Base-by-base conservation (phyloP, 306 rosid genomes). In the Vicia sativa region DNA sequence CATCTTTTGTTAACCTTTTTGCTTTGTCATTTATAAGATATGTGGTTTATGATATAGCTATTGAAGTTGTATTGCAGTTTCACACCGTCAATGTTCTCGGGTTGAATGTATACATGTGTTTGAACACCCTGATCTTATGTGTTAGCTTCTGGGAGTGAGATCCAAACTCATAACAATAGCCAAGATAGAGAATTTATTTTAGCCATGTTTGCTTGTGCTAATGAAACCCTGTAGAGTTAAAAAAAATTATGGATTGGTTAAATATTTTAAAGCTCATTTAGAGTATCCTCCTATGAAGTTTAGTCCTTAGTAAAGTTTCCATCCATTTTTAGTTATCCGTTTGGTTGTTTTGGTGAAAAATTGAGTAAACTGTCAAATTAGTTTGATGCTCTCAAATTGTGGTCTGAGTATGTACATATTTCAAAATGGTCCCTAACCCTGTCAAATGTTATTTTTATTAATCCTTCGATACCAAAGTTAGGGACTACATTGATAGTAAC, bases 1-100 rank as follows among this genome's bases (percentile, higher is more conserved):
- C 72, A 15, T 71, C 55, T 4, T 67, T 21, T 56, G 54, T 9
- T 54, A 49, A 55, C 61, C 21, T 23, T 46, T 15, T 75, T n/a
- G 39, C 42, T 29, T 63, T 31, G 14, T 62, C 67, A 55, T 52
- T 38, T 21, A 11, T 71, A 42, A 57, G 10, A 4, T 62, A 45
- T 57, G 64, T 43, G 56, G 56, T 62, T 18, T 44, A 35, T 68
- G 56, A 62, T 26, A 54, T 38, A 6, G 38, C 38, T 34, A 34
- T 34, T 34, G 38, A 6, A 34, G 38, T 34, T 34, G 38, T 34
- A 34, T 34, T 34, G 38, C 2, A 7, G 38, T 34, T 34, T 34
- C 38, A 7, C 38, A 34, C 9, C 7, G 38, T 34, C 38, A 34
- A 34, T n/a, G 38, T 34, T 34, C 38, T 8, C 9, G 38, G 38